Conservation (phyloP, 345 rosid species). For the Citrus medica region DNA sequence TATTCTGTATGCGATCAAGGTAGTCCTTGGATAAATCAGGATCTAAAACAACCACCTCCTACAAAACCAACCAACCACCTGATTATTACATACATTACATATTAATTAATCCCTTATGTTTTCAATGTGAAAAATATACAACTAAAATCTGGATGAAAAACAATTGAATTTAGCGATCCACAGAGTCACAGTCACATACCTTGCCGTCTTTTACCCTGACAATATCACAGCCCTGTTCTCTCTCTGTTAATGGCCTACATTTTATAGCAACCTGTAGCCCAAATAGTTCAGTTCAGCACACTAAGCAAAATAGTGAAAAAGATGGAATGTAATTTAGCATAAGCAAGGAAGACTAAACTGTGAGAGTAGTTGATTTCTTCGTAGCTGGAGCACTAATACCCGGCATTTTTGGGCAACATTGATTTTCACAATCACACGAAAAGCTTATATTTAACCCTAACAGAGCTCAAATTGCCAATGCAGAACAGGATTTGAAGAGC, state of each 20-base stretch:
- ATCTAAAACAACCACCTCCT: conserved; percentile 85
- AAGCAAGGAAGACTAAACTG: conserved; percentile 32
- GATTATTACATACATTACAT: neutral
- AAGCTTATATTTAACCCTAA: neutral
- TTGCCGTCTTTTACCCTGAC: conserved; percentile 62
- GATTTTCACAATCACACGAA: neutral
- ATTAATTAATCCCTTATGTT: neutral
- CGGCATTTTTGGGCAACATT: conserved; percentile 48
- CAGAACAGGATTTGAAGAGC: neutral
- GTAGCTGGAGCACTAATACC: conserved; percentile 61
- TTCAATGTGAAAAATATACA: neutral
- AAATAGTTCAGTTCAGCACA: neutral
- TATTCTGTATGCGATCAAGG: conserved; percentile 74
- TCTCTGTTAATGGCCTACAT: conserved; percentile 64
- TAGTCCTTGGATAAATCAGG: conserved; percentile 88
- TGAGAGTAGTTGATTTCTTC: conserved; percentile 62
- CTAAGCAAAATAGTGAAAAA: neutral
- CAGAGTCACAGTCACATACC: conserved; percentile 25
- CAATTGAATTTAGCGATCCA: neutral
- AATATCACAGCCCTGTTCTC: conserved; percentile 70
- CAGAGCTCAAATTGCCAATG: neutral
- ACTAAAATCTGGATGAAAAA: neutral
- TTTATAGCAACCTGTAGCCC: conserved; percentile 74
- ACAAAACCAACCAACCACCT: neutral
- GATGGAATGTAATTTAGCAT: neutral